Evolutionary conservation across 352 stramenopile species (phyloP).

Genomic region (Pythium utonaiense): DNA sequence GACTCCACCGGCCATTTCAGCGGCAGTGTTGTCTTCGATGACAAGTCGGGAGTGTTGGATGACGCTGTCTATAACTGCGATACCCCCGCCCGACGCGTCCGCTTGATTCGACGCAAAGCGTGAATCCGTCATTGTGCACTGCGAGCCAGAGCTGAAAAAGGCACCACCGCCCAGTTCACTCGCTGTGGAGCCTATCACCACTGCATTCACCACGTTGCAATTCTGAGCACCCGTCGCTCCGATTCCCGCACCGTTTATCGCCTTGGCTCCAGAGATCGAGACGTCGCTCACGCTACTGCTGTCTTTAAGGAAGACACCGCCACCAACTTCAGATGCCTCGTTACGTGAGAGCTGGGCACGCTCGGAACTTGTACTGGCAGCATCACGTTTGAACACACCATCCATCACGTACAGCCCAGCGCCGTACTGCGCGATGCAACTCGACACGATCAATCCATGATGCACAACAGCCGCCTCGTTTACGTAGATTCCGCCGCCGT

Average conservation of each 20-base stretch:
- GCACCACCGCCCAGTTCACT: conserved; percentile 8
- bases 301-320: conserved; percentile 10
- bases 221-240: neutral
- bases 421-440: neutral
- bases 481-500: conserved; percentile 20
- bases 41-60: conserved; percentile 5
- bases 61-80: conserved; percentile 12
- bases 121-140: neutral
- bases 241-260: conserved; percentile 7
- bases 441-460: conserved; percentile 2
- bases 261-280: neutral
- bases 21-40: conserved; percentile 15
- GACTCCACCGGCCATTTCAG: conserved; percentile 6
- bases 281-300: conserved; percentile 4
- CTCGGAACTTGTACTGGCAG: neutral
- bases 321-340: neutral
- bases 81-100: conserved; percentile 2
- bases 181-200: conserved; percentile 3
- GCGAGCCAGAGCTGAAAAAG: conserved; percentile 2
- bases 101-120: conserved; percentile 8
- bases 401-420: conserved; percentile 6
- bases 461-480: neutral
- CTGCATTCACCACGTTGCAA: conserved; percentile 7
- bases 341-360: conserved; percentile 1
- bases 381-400: neutral